phyloP scores from a whole-genome alignment of 805 yeast genomes.

The Pichia ethanolica region DNA sequence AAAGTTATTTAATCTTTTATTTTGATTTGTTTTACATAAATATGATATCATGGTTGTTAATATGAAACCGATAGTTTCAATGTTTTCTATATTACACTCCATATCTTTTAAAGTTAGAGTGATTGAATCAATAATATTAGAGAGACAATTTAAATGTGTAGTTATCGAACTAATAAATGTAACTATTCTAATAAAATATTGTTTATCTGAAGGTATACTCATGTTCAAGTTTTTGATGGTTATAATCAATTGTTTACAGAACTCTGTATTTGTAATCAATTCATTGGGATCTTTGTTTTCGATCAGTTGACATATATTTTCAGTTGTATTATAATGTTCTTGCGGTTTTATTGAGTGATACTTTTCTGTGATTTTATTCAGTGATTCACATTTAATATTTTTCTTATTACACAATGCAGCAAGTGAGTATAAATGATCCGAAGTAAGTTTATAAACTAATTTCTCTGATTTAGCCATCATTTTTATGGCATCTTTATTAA shows the following conservation, averaged over 20 bases:
- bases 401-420: background rate
- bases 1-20: conserved; percentile 37
- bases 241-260: background rate
- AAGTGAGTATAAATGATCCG: background rate
- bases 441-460: conserved; percentile 12
- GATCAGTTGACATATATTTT: background rate
- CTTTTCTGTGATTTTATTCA: background rate
- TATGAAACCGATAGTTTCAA: conserved; percentile 4
- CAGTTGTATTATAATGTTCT: background rate
- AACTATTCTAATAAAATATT: background rate
- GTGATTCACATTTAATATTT: background rate
- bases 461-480: conserved; percentile 8
- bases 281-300: background rate
- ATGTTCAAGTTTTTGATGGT: conserved; percentile 4
- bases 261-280: background rate
- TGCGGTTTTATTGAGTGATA: background rate
- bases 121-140: conserved; percentile 16
- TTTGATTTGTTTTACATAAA: conserved; percentile 10
- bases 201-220: background rate
- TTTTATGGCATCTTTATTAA: conserved; percentile 8
- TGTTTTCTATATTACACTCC: background rate
- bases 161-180: background rate
- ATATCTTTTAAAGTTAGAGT: conserved; percentile 15
- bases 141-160: no score
- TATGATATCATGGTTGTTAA: conserved; percentile 14